Evolutionary conservation across 78 protist genomes (phyloP), one percentile per base, ranked within the genome.

Genomic region (Dictyostelium capitatum): DNA sequence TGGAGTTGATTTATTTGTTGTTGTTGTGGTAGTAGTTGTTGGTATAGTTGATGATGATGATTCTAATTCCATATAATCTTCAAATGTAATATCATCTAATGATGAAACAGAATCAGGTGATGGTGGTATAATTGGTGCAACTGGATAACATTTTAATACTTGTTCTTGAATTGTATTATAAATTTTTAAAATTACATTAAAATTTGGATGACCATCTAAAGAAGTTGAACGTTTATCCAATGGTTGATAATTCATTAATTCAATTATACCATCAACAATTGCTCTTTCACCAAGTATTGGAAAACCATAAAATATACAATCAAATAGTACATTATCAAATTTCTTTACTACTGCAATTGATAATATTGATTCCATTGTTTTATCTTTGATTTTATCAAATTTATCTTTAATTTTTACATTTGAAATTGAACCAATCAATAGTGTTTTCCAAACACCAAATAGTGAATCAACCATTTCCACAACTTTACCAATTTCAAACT

Each of bases 401-500:
- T 23, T 74, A 12, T 74, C 54, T 47, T 30, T 48, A 30, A 51
- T 23, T 4, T 32, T 20, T 15, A 28, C 12, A 59, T 77, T 54
- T 8, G 23, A 15, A 19, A 75, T 28, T 20, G 73, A 11, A 25
- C 84, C 82, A 56, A 85, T 32, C 9, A 85, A 77, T 15, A 85
- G n/a, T 25, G 65, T 30, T 50, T 85, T 85, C 73, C 80, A 59
- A 37, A 64, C 41, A 25, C 92, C 92, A 47, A 85, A 43, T 1
- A 77, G 7, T 12, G 54, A 46, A 85, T 85, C 92, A 14, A 85
- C 53, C 32, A 72, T 54, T 6, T 43, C 9, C 47, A 54, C 10
- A 19, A 85, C 17, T 4, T 48, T 75, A 10, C 79, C 54, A 12
- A 85, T 80, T 65, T 85, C 92, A 25, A 80, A 70, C 48, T 85